Evolutionary conservation across 2,329 filamentous ascomycete genomes (phyloP), one percentile per base, ranked within the genome.

Genomic region (Pyricularia sp.): DNA sequence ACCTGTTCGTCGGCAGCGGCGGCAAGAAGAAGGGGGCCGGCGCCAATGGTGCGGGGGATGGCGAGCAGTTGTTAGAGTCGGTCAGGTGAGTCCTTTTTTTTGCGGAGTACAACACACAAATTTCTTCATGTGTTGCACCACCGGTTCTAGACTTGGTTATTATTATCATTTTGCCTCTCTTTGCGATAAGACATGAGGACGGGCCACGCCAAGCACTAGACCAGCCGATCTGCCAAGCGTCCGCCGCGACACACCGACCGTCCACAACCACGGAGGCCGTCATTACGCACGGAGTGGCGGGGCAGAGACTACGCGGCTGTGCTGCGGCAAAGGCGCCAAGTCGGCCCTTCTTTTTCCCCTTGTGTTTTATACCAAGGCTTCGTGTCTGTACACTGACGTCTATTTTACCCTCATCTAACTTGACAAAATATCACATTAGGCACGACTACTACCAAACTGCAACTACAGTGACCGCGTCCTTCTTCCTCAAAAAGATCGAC

Each of bases 401-500:
- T 10, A 3, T 55, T 55, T 55, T n/a, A 3, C 42, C n/a, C 42
- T n/a, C 17, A 55, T 59, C 28, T n/a, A 42, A 42, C 33, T 23
- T n/a, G 23, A n/a, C 17, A 55, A 55, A 55, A 55, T n/a, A n/a
- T 2, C 17, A 55, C 61, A 42, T 65, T 75, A 91, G 90, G 70
- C 88, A 91, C 76, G 95, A 99, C 79, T 99, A 94, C 81, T 99
- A 99, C 81, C 95, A 99, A 80, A 98, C 95, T 1, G 83, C 90
- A 2, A 86, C 87, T 14, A 89, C 88, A 17, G 92, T 98, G 69
- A 97, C 96, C 73, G 94, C 92, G 2, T 95, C 92, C 10, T 90
- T 97, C 73, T 99, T 97, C 81, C 85, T 98, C 68, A 99, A 98
- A 84, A 98, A 98, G 82, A 97, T 99, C 75, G 88, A 94, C 81